phyloP scores from a whole-genome alignment of 2,329 filamentous ascomycete species.

The Blastomyces emzantsi region DNA sequence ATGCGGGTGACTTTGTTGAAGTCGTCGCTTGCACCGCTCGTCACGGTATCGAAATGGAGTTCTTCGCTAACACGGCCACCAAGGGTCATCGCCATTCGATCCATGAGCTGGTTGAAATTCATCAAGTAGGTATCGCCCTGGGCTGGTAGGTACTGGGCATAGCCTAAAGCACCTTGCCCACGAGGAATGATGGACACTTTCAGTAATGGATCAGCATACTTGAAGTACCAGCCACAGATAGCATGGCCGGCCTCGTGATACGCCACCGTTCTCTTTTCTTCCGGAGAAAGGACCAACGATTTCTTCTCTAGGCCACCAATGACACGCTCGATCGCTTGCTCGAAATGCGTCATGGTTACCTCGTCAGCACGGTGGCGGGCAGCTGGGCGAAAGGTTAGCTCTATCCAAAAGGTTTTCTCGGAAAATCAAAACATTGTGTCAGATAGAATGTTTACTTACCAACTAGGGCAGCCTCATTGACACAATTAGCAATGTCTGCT shows the following conservation, averaged over 20 bases:
- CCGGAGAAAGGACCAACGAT: slow-evolving; percentile 81
- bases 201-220: slow-evolving; percentile 89
- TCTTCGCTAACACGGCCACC: slow-evolving; percentile 93
- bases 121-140: slow-evolving; percentile 83
- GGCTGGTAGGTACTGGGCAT: slow-evolving; percentile 91
- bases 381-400: slow-evolving; percentile 50
- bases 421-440: neutral
- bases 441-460: slow-evolving; percentile 50
- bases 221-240: slow-evolving; percentile 97
- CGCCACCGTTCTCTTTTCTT: slow-evolving; percentile 91
- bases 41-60: slow-evolving; percentile 92
- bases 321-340: slow-evolving; percentile 94
- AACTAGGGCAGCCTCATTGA: slow-evolving; percentile 94
- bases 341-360: slow-evolving; percentile 85
- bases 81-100: slow-evolving; percentile 99
- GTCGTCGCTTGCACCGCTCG: slow-evolving; percentile 88
- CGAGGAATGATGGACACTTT: slow-evolving; percentile 99
- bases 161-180: slow-evolving; percentile 85
- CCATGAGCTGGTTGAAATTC: slow-evolving; percentile 93
- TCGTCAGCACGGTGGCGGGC: slow-evolving; percentile 71
- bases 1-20: slow-evolving; percentile 97
- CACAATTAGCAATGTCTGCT: slow-evolving; percentile 96
- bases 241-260: slow-evolving; percentile 98
- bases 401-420: neutral
- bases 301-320: slow-evolving; percentile 96